A percentile compares a stretch with the other conserved stretches of the same genome.
Conservation (phyloP, 805 yeast genomes). For the Tetrapisispora arboricola region DNA sequence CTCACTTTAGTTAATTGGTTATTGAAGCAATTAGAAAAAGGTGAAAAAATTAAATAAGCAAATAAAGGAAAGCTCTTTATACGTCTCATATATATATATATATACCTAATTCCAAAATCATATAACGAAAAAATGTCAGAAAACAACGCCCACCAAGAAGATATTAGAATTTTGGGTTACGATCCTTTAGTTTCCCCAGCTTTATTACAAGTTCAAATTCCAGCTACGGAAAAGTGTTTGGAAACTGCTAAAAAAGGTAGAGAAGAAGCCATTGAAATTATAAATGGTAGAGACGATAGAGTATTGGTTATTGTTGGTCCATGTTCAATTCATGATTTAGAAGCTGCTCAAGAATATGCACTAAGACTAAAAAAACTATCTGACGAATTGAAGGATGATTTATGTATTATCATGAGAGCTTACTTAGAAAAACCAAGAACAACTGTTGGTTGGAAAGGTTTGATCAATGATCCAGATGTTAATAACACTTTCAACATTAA, state of each 20-base stretch:
- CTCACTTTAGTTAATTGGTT: too few species aligned
- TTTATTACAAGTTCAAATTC: constrained; percentile 76
- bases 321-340: constrained; percentile 92
- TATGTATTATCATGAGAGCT: constrained; percentile 91
- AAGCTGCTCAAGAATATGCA: constrained; percentile 85
- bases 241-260: constrained; percentile 66
- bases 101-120: too few species aligned
- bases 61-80: too few species aligned
- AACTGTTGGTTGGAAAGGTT: constrained; percentile 98
- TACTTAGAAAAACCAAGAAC: constrained; percentile 97
- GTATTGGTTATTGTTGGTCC: constrained; percentile 81
- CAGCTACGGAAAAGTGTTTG: constrained; percentile 50
- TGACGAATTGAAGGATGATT: constrained; percentile 58
- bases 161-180: constrained; percentile 77
- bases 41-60: too few species aligned
- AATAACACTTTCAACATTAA: constrained; percentile 88
- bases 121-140: background rate
- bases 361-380: constrained; percentile 47
- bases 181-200: constrained; percentile 96
- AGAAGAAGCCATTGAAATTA: constrained; percentile 58
- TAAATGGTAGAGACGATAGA: constrained; percentile 79
- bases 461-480: constrained; percentile 93
- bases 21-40: too few species aligned
- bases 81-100: too few species aligned
- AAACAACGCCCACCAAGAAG: constrained; percentile 32